These are phyloP conservation scores for Apiospora kogelbergensis DNA, from an alignment of 2,329 filamentous ascomycete genomes.

Conservation along the genomic window DNA sequence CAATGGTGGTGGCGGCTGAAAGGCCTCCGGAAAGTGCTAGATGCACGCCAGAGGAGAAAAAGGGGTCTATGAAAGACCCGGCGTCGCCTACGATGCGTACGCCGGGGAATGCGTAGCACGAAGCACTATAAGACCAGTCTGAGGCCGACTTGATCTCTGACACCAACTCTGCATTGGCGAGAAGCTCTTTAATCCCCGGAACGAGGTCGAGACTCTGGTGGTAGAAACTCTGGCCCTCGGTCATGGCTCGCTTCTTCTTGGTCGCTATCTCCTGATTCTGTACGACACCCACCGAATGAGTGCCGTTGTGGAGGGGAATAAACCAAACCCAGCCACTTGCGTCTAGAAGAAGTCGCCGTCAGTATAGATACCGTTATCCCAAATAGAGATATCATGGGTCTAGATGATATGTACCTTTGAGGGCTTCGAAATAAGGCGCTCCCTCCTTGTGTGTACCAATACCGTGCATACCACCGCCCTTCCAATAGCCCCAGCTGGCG, in stretches of 20 bases:
- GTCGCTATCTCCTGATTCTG: no score
- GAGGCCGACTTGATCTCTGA: constrained; percentile 30
- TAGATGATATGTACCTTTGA: no score
- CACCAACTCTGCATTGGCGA: constrained; percentile 19
- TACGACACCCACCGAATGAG: constrained; percentile 42
- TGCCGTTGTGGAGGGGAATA: constrained; percentile 50
- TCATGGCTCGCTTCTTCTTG: no score
- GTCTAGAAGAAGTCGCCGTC: no score
- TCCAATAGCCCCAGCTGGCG: constrained; percentile 51
- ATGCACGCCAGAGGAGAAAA: constrained; percentile 48
- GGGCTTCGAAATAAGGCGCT: not conserved
- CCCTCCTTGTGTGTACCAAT: constrained; percentile 14
- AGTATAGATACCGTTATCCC: no score
- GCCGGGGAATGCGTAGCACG: constrained; percentile 38
- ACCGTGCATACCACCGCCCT: constrained; percentile 32
- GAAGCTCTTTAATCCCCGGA: no score
- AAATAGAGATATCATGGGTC: no score
- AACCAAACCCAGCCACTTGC: constrained; percentile 50
- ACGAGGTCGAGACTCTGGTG: constrained; percentile 28
- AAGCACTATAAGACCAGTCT: constrained; percentile 48
- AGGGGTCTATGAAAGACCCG: constrained; percentile 49
- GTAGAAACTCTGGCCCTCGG: no score
- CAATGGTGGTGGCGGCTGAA: constrained; percentile 46
- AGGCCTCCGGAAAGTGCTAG: constrained; percentile 42
- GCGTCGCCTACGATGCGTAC: constrained; percentile 45